Percentiles rank a stretch among this genome's conserved stretches.
Conservation (phyloP, 2,329 filamentous ascomycete species). For the Claviceps sp. region DNA sequence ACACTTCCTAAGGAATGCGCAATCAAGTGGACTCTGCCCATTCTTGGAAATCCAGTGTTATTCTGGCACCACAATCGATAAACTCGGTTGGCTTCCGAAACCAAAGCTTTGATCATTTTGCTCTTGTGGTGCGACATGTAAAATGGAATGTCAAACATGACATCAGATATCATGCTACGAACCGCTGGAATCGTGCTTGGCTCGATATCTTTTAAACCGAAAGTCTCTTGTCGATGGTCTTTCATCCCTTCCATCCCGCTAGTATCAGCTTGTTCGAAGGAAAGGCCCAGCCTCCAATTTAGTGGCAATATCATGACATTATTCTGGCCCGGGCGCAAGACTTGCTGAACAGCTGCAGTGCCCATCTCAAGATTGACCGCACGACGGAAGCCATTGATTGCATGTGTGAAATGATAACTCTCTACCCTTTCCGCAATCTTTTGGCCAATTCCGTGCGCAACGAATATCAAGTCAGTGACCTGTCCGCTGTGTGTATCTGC, state of each 20-base stretch:
- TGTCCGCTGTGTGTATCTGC: slow-evolving; percentile 50
- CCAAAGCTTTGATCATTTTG: slow-evolving; percentile 84
- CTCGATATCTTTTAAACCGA: slow-evolving; percentile 73
- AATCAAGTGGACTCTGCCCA: slow-evolving; percentile 79
- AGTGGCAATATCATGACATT: slow-evolving; percentile 88
- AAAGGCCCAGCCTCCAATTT: slow-evolving; percentile 85
- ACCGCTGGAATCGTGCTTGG: slow-evolving; percentile 81
- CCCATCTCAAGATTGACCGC: slow-evolving; percentile 75
- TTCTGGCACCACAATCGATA: slow-evolving; percentile 91
- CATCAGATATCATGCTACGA: slow-evolving; percentile 87
- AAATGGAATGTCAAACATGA: slow-evolving; percentile 97
- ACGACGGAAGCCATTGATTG: slow-evolving; percentile 79
- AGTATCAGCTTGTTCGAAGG: slow-evolving; percentile 66
- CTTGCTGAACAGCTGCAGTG: slow-evolving; percentile 57
- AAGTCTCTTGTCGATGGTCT: slow-evolving; percentile 44
- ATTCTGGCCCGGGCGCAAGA: slow-evolving; percentile 64
- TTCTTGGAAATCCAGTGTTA: slow-evolving; percentile 70
- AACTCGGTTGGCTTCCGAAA: slow-evolving; percentile 86
- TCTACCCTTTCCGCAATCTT: slow-evolving; percentile 91
- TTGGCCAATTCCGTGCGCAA: slow-evolving; percentile 92
- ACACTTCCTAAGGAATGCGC: slow-evolving; percentile 89
- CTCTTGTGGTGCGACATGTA: slow-evolving; percentile 94
- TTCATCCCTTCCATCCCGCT: slow-evolving; percentile 39
- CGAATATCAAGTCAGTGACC: slow-evolving; percentile 77
- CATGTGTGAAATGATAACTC: slow-evolving; percentile 94